These are phyloP conservation scores for Komagataella populi DNA, from an alignment of 805 yeast genomes.

Conservation along the genomic window DNA sequence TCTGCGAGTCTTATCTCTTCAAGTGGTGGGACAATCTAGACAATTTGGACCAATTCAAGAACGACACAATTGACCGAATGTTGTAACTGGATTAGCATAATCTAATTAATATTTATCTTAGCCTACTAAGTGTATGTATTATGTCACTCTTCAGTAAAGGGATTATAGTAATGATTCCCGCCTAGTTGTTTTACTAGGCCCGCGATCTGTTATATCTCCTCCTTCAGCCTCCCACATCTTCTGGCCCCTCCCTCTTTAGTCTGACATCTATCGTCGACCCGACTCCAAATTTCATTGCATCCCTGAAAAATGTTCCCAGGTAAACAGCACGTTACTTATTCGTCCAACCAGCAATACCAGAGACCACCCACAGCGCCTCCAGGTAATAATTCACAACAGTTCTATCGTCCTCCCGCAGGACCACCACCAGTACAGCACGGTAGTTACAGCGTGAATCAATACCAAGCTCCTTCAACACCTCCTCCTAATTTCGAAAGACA, in stretches of 20 bases:
- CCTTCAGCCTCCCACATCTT: neutral
- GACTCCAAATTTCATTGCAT: neutral
- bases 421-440: neutral
- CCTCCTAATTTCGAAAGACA: neutral
- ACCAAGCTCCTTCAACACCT: neutral
- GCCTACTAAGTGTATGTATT: neutral
- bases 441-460: neutral
- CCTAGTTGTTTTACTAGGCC: neutral
- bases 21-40: slow-evolving; percentile 86
- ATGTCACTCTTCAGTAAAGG: neutral
- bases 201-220: neutral
- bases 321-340: neutral
- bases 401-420: neutral
- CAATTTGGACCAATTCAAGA: slow-evolving; percentile 35
- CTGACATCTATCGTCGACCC: neutral
- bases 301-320: neutral
- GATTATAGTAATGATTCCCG: neutral
- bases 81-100: slow-evolving; percentile 13
- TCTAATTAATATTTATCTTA: neutral
- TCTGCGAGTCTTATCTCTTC: slow-evolving; percentile 82
- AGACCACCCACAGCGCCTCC: neutral
- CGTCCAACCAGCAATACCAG: neutral
- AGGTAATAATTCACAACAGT: neutral
- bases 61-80: slow-evolving; percentile 34
- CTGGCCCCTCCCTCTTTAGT: neutral